A percentile compares a stretch with the other conserved stretches of the same genome.
Evolutionary conservation across 2,329 filamentous ascomycete species (phyloP).

Genomic region (Scortechinia acanthostroma): DNA sequence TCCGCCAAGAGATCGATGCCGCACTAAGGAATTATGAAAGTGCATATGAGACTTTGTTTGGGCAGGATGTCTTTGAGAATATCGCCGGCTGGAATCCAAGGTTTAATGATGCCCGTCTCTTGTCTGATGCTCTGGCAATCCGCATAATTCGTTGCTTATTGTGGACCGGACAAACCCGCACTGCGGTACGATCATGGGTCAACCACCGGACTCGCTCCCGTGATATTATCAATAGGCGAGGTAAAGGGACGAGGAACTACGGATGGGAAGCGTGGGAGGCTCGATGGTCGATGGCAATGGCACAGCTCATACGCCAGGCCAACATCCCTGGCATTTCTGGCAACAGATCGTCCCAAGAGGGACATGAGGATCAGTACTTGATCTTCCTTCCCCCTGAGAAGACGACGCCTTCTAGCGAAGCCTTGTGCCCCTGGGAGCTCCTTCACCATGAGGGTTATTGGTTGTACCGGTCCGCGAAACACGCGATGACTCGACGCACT

Average conservation of each 20-base stretch:
- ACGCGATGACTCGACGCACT: conserved; percentile 36
- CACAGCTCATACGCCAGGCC: conserved; percentile 19
- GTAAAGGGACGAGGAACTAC: conserved; percentile 81
- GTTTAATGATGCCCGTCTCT: conserved; percentile 85
- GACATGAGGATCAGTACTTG: too few species aligned
- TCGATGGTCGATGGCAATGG: conserved; percentile 38
- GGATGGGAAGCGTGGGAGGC: conserved; percentile 93
- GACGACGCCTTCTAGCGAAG: conserved; percentile 24
- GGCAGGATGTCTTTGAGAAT: conserved; percentile 76
- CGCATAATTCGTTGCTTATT: conserved; percentile 77
- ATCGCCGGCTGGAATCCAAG: conserved; percentile 84
- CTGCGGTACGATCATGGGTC: conserved; percentile 75
- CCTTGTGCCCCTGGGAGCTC: conserved; percentile 45
- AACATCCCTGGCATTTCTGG: conserved; percentile 13
- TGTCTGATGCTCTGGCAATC: conserved; percentile 76
- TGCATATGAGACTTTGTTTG: conserved; percentile 77
- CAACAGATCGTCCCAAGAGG: conserved; percentile 18
- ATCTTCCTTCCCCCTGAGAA: neutral
- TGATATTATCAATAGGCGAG: conserved; percentile 74
- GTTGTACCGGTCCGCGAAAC: conserved; percentile 41
- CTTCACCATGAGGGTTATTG: conserved; percentile 59
- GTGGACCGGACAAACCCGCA: conserved; percentile 72
- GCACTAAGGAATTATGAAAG: conserved; percentile 80
- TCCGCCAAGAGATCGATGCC: conserved; percentile 83
- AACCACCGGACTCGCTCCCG: conserved; percentile 67